Evolutionary conservation across 2,329 filamentous ascomycete species (phyloP).

Genomic region (Fusarium sp.): DNA sequence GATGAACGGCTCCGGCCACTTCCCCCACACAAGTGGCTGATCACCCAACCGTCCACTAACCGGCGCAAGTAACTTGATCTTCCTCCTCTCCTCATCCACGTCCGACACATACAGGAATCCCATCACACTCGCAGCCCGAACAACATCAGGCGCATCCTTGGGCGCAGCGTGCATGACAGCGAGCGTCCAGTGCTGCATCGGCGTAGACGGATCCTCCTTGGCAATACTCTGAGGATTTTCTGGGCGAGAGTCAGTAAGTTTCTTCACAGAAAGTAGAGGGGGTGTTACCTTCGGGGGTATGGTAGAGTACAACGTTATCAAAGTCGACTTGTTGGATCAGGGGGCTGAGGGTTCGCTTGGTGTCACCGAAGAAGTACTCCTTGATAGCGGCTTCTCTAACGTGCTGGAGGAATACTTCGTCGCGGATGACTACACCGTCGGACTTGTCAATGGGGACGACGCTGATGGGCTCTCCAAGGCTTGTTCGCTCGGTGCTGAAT

Average conservation of each 20-base stretch:
- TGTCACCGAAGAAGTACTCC: constrained; percentile 93
- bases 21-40: constrained; percentile 83
- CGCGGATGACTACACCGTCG: constrained; percentile 83
- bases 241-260: constrained; percentile 31
- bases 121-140: constrained; percentile 85
- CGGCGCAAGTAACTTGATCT: constrained; percentile 84
- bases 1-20: constrained; percentile 86
- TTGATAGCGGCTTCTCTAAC: constrained; percentile 81
- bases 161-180: constrained; percentile 84
- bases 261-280: neutral
- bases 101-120: constrained; percentile 94
- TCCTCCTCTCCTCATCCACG: constrained; percentile 85
- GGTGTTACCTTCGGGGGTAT: constrained; percentile 68
- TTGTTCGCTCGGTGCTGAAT: constrained; percentile 68
- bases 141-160: constrained; percentile 75
- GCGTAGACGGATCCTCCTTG: constrained; percentile 71
- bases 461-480: constrained; percentile 74
- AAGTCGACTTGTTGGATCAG: constrained; percentile 89
- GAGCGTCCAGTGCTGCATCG: constrained; percentile 83
- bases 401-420: constrained; percentile 78
- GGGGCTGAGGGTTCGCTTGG: constrained; percentile 81
- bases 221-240: constrained; percentile 62
- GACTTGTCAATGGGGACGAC: constrained; percentile 86
- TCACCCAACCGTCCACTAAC: constrained; percentile 84
- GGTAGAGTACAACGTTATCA: constrained; percentile 78